phyloP scores from a whole-genome alignment of 371 early-diverging fungal species.

The Capillidium rhysosporum region DNA sequence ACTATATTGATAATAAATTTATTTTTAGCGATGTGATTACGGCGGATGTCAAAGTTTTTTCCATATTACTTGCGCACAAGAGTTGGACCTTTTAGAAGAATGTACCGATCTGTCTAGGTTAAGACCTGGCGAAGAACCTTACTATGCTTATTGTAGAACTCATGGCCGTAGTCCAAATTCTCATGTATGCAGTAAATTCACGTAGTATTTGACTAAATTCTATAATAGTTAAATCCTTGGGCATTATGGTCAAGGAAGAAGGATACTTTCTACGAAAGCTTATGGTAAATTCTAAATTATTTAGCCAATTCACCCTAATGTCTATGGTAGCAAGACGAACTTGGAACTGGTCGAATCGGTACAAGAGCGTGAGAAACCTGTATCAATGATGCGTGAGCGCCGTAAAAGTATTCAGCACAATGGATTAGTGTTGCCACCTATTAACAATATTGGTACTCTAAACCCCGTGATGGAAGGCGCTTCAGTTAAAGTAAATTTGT shows the following conservation, averaged over 20 bases:
- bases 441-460: background rate
- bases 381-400: background rate
- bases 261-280: conserved; percentile 1
- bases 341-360: conserved; percentile 4
- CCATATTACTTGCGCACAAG: conserved; percentile 8
- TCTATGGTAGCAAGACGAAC: background rate
- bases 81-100: conserved; percentile 7
- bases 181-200: background rate
- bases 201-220: background rate
- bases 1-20: background rate
- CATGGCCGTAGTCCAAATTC: background rate
- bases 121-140: conserved; percentile 5
- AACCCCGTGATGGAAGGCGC: background rate
- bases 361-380: background rate
- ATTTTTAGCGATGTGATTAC: conserved; percentile 4
- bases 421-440: conserved; percentile 4
- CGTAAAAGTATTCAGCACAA: conserved; percentile 5
- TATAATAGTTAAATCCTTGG: conserved; percentile 1
- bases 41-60: background rate
- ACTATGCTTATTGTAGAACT: conserved; percentile 5
- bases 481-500: background rate
- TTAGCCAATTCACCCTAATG: background rate
- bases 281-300: background rate
- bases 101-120: background rate
- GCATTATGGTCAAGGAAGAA: conserved; percentile 6